phyloP scores from a whole-genome alignment of 73 alveolate genomes.

The Loxodes magnus region DNA sequence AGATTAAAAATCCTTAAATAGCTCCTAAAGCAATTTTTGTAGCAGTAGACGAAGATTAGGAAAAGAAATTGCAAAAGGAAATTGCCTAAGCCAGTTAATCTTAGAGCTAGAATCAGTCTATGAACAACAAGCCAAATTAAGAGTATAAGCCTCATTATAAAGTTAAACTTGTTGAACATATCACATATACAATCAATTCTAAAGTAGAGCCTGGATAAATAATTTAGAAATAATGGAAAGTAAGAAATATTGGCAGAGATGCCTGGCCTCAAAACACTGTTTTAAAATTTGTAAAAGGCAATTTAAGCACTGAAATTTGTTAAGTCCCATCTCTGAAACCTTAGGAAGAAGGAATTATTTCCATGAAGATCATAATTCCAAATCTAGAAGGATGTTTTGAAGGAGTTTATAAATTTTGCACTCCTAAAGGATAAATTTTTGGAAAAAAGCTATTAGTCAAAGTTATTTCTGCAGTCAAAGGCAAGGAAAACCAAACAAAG shows the following conservation, averaged over 20 bases:
- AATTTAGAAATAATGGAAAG: conserved; percentile 1
- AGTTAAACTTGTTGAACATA: conserved; percentile 6
- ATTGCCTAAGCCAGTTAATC: not conserved
- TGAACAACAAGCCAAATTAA: too few relatives aligned
- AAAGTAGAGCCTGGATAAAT: conserved; percentile 1
- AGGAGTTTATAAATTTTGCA: conserved; percentile 8
- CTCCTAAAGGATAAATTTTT: conserved; percentile 9
- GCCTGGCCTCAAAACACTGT: too few relatives aligned
- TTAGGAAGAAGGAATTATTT: not conserved
- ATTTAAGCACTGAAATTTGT: too few relatives aligned
- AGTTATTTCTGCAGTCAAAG: too few relatives aligned
- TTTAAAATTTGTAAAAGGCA: too few relatives aligned
- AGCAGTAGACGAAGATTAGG: not conserved
- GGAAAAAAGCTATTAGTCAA: conserved; percentile 8
- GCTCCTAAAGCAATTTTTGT: conserved; percentile 26
- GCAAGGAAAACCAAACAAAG: too few relatives aligned
- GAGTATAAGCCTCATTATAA: too few relatives aligned
- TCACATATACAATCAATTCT: not conserved
- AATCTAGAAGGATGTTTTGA: conserved; percentile 7
- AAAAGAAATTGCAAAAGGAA: not conserved
- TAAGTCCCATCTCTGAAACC: too few relatives aligned
- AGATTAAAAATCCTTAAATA: conserved; percentile 54
- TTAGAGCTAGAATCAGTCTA: too few relatives aligned
- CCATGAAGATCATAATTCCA: not conserved
- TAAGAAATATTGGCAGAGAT: not conserved